phyloP scores from a whole-genome alignment of 805 yeast genomes.

The Metschnikowia continentalis region DNA sequence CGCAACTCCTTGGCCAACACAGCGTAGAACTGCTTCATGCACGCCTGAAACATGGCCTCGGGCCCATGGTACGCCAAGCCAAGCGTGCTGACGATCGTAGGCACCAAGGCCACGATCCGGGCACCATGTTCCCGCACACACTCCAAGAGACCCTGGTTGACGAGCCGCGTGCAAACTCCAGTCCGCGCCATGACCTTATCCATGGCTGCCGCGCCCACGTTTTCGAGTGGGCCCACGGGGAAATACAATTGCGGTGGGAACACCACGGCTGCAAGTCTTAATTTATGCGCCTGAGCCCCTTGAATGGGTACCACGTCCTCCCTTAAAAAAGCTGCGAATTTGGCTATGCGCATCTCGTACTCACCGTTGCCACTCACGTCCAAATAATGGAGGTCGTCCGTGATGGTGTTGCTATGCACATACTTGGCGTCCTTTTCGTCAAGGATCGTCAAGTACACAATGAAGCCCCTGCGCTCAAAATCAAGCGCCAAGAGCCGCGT shows the following conservation, averaged over 20 bases:
- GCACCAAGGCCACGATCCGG: constrained; percentile 49
- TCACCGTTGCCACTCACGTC: constrained; percentile 45
- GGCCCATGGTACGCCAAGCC: constrained; percentile 61
- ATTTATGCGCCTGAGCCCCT: constrained; percentile 52
- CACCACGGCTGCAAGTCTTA: constrained; percentile 60
- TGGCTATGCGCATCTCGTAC: constrained; percentile 45
- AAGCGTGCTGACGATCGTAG: constrained; percentile 52
- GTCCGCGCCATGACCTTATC: constrained; percentile 43
- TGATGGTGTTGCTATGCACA: constrained; percentile 52
- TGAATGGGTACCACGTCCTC: constrained; percentile 56
- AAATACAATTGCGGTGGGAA: constrained; percentile 66
- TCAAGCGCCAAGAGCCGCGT: constrained; percentile 68
- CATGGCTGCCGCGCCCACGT: constrained; percentile 52
- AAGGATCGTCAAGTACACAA: constrained; percentile 73
- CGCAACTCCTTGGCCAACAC: constrained; percentile 32
- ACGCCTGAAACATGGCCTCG: constrained; percentile 51
- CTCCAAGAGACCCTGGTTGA: constrained; percentile 53
- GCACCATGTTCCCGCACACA: constrained; percentile 46
- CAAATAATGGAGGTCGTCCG: constrained; percentile 66
- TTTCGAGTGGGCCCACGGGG: constrained; percentile 66
- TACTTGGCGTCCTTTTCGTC: constrained; percentile 53
- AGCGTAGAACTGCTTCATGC: constrained; percentile 36
- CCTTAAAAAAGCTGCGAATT: constrained; percentile 46
- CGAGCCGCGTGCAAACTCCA: constrained; percentile 45
- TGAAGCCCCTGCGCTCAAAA: constrained; percentile 73